Evolutionary conservation across 208 protist species (phyloP), one percentile per base, ranked within the genome.

Genomic region (Blechomonas ayalai): DNA sequence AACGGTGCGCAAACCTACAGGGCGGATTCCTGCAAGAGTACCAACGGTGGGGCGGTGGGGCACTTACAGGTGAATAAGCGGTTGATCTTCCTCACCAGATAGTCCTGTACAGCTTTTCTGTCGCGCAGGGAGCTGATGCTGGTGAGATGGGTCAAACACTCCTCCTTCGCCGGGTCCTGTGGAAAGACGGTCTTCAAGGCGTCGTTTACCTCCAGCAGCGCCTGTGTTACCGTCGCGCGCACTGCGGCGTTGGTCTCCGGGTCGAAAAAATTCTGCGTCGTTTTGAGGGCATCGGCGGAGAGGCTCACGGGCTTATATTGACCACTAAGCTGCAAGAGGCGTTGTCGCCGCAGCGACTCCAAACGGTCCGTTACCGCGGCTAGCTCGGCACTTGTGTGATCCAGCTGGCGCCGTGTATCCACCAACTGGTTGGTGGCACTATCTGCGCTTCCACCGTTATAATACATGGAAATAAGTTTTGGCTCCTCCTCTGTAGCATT

Each of bases 191-290:
- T 36, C 22, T 68, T 43, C 16, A 68, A 29, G 1, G 54, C 45
- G 12, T 65, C 40, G 29, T 67, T 59, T 26, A 87, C 67, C 52
- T 75, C 59, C 26, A 79, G 8, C 38, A 82, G 38, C 19, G 73
- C 48, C 18, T 79, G 60, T 23, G 82, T 49, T 10, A 87, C 73
- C 20, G 67, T 57, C 1, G 62, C 41, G 0, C 73, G 65, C 48
- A 87, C 69, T 32, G 78, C 78, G 20, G 70, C 67, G 42, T 61
- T 82, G 6, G 70, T 87, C 18, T 87, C 78, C 7, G 48, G 48
- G 52, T 87, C 78, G 5, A 77, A 48, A n/a, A 65, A 63, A 29
- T 63, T 78, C 34, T 67, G 48, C 3, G 66, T 69, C 10, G 66
- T 72, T 58, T 47, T 37, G 19, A 76, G 13, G 13, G 59, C 49